Evolutionary conservation across 805 yeast genomes (phyloP), one percentile per base, ranked within the genome.

Genomic region (Lipomyces lipofer): DNA sequence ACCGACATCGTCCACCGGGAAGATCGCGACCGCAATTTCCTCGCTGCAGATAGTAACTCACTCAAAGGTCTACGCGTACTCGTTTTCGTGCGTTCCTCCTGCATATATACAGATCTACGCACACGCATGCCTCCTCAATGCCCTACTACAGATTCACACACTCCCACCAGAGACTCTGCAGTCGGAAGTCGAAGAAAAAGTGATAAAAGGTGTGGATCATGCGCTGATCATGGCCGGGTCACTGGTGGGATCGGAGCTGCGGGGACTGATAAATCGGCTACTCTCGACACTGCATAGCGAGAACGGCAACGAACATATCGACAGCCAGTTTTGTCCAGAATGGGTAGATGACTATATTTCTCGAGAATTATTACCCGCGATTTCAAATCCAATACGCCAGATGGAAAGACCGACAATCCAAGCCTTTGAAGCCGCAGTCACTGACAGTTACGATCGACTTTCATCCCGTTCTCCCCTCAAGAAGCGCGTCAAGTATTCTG

Each of bases 211-310:
- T 15, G 17, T 53, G 6, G 59, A 55, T 28, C 42, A 48, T 4
- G 59, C 48, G 2, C 27, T 55, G 2, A 47, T 55, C 25, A 36
- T 48, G 4, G 45, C 50, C 13, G 59, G 59, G 9, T 15, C 49
- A 17, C 43, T 47, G 25, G 29, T 49, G 29, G 35, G 47, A 6
- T 7, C 19, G 17, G 13, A 29, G 8, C 43, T 53, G 7, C 52
- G 46, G n/a, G 28, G 19, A 22, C 28, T 36, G 24, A 30, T 48
- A 12, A 48, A 44, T 30, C 35, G 29, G 29, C n/a, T n/a, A n/a
- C n/a, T n/a, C n/a, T n/a, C n/a, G n/a, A n/a, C n/a, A n/a, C n/a
- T n/a, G n/a, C n/a, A n/a, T n/a, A n/a, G n/a, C n/a, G n/a, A n/a
- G n/a, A n/a, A n/a, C n/a, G n/a, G n/a, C n/a, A n/a, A n/a, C n/a